Evolutionary conservation across 805 yeast genomes (phyloP).

Genomic region (Candida chilensis): DNA sequence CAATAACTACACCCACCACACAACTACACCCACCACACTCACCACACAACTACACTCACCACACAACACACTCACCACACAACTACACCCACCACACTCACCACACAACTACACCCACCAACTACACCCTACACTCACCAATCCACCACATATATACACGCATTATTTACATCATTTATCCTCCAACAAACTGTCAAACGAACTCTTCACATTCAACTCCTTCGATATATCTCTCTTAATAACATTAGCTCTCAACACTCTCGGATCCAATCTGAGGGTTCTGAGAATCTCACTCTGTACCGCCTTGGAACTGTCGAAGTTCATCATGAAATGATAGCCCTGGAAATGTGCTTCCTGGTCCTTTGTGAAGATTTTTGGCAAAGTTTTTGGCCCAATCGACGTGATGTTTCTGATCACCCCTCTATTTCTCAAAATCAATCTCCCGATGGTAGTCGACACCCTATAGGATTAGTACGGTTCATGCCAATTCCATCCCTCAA

Average conservation of each 20-base stretch:
- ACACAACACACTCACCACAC: too few relatives aligned
- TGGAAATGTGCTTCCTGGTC: constrained; percentile 87
- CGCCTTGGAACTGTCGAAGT: constrained; percentile 78
- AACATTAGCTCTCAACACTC: constrained; percentile 74
- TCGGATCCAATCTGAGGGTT: constrained; percentile 79
- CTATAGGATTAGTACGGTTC: background rate
- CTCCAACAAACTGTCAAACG: constrained; percentile 32
- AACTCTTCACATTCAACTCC: constrained; percentile 45
- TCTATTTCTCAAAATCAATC: constrained; percentile 75
- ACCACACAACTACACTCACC: too few relatives aligned
- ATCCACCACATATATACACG: too few relatives aligned
- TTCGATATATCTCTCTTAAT: constrained; percentile 50
- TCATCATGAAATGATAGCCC: constrained; percentile 80
- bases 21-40: too few relatives aligned
- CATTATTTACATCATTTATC: too few relatives aligned
- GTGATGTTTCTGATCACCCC: constrained; percentile 86
- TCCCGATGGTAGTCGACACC: constrained; percentile 55
- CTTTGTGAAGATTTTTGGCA: constrained; percentile 76
- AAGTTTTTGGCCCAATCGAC: constrained; percentile 66
- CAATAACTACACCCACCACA: too few relatives aligned
- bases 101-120: too few relatives aligned
- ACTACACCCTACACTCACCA: too few relatives aligned
- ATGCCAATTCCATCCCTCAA: background rate
- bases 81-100: too few relatives aligned
- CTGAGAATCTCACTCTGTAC: constrained; percentile 82